Conservation (phyloP, 2,329 filamentous ascomycete species). For the Cytospora mali region DNA sequence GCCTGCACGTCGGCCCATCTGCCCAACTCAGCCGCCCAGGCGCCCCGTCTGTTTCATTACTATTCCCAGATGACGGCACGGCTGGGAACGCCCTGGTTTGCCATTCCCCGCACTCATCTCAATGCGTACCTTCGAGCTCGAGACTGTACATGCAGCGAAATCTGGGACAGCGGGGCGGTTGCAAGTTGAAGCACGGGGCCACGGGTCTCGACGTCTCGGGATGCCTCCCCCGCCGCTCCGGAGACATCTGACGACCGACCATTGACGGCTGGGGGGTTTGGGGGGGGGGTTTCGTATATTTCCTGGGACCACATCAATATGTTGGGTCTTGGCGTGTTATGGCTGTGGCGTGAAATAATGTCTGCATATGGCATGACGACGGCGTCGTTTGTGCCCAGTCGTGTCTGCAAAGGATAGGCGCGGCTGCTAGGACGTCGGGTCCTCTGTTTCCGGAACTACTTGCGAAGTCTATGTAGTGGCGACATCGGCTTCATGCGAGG, state of each 20-base stretch:
- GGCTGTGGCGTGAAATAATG: conserved; percentile 1
- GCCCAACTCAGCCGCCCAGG: too few relatives aligned
- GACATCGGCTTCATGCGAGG: not conserved
- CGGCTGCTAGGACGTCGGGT: too few relatives aligned
- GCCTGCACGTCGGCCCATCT: not conserved
- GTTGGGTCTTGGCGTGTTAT: not conserved
- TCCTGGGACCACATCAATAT: conserved; percentile 9
- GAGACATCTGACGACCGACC: not conserved
- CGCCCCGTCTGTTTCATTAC: conserved; percentile 24
- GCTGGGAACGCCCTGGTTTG: conserved; percentile 5
- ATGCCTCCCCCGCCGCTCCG: not conserved
- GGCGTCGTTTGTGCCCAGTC: conserved; percentile 8
- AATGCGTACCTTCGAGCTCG: conserved; percentile 17
- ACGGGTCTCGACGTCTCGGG: not conserved
- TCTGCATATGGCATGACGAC: conserved; percentile 21
- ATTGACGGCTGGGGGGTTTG: not conserved
- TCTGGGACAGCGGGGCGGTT: too few relatives aligned
- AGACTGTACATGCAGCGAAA: conserved; percentile 17
- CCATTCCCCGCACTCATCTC: conserved; percentile 1
- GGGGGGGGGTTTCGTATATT: not conserved
- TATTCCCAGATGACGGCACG: conserved; percentile 25
- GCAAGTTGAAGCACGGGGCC: conserved; percentile 14
- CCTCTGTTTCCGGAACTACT: not conserved
- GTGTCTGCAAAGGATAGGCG: too few relatives aligned
- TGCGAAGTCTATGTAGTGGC: not conserved